These are phyloP conservation scores for Trypanosoma grayi DNA, from an alignment of 208 protist genomes.

Conservation along the genomic window DNA sequence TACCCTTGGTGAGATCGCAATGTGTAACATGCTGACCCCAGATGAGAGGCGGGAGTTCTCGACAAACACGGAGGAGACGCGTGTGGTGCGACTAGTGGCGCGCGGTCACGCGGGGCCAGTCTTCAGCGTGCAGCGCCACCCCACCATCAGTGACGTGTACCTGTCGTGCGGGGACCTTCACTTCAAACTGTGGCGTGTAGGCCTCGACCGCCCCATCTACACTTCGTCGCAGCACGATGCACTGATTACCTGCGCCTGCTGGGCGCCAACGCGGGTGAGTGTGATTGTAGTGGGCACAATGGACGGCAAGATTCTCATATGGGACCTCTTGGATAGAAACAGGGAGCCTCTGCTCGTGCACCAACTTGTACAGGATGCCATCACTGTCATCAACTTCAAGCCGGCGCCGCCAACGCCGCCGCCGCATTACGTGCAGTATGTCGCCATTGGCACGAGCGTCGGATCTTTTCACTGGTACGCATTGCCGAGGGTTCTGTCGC, in stretches of 20 bases:
- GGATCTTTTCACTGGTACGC: slow-evolving; percentile 89
- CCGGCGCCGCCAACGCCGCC: slow-evolving; percentile 41
- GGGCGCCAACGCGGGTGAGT: slow-evolving; percentile 77
- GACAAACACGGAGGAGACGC: slow-evolving; percentile 55
- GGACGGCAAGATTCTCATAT: slow-evolving; percentile 86
- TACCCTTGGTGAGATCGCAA: slow-evolving; percentile 70
- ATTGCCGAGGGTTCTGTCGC: slow-evolving; percentile 78
- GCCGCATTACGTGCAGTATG: slow-evolving; percentile 67
- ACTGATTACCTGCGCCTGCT: slow-evolving; percentile 74
- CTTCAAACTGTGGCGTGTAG: slow-evolving; percentile 90
- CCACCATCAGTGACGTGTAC: slow-evolving; percentile 83
- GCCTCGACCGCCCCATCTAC: slow-evolving; percentile 70
- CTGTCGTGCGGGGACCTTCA: slow-evolving; percentile 82
- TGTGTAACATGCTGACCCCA: slow-evolving; percentile 57
- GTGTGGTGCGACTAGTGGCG: slow-evolving; percentile 46
- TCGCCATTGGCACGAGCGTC: slow-evolving; percentile 81
- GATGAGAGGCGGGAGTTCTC: slow-evolving; percentile 51
- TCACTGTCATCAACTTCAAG: slow-evolving; percentile 88
- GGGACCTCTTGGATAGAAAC: slow-evolving; percentile 91
- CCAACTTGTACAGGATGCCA: slow-evolving; percentile 87
- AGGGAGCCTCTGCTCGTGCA: slow-evolving; percentile 81
- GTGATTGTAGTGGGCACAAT: slow-evolving; percentile 77
- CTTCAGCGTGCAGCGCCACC: slow-evolving; percentile 79
- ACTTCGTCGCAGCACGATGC: slow-evolving; percentile 52
- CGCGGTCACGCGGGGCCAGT: slow-evolving; percentile 75